Percentiles rank a stretch among this genome's conserved stretches.
Evolutionary conservation across 2,329 filamentous ascomycete species (phyloP).

Genomic region (Colletotrichum coccodes): DNA sequence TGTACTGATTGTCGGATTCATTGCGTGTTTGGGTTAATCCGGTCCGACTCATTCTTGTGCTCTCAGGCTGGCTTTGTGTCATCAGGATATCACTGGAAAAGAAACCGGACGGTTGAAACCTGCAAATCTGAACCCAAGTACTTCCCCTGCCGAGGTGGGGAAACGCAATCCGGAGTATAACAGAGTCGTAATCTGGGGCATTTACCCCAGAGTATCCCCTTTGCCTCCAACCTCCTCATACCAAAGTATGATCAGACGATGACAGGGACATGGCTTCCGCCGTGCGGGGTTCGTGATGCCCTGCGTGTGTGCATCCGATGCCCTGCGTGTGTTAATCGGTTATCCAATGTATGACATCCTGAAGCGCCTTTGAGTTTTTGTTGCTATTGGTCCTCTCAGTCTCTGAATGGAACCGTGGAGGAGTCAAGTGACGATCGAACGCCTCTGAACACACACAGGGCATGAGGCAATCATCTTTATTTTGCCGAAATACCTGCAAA

Average conservation of each 20-base stretch:
- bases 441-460: constrained; percentile 24
- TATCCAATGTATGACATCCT: background rate
- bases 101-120: too few species aligned
- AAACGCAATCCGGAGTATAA: background rate
- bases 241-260: constrained; percentile 4
- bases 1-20: background rate
- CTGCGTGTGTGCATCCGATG: constrained; percentile 36
- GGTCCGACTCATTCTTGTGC: too few species aligned
- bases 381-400: background rate
- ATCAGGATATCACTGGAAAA: too few species aligned
- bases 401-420: constrained; percentile 12
- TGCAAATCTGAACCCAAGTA: too few species aligned
- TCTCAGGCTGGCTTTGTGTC: too few species aligned
- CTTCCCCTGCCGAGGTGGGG: background rate
- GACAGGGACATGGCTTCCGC: background rate
- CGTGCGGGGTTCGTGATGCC: constrained; percentile 33
- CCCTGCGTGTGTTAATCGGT: constrained; percentile 14
- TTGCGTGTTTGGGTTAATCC: background rate
- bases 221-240: background rate
- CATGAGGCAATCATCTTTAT: background rate
- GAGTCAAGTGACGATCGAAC: background rate
- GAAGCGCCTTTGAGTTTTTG: background rate
- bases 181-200: background rate
- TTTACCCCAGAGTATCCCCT: constrained; percentile 29
- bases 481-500: background rate